Evolutionary conservation across 352 stramenopile species (phyloP).

Genomic region (Blastocystis sp.): DNA sequence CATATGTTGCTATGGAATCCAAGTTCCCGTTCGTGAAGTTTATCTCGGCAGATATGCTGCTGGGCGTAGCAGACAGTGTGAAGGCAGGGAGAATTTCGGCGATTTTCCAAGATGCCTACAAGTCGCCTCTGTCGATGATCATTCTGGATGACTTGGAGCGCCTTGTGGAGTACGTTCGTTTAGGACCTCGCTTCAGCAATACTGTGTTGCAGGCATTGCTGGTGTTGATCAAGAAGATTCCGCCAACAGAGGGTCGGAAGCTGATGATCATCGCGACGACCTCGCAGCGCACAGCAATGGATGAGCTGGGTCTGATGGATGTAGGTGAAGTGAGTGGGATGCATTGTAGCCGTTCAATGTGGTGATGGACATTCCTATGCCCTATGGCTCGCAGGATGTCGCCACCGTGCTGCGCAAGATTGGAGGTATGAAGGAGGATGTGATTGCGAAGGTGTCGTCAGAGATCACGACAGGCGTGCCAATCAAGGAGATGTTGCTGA

Average conservation of each 20-base stretch:
- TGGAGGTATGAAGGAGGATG: slow-evolving; percentile 45
- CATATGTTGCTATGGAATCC: slow-evolving; percentile 86
- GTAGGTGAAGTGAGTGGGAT: not conserved
- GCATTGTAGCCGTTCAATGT: slow-evolving; percentile 51
- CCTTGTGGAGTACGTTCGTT: slow-evolving; percentile 89
- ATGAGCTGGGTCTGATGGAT: slow-evolving; percentile 58
- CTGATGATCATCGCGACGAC: slow-evolving; percentile 65
- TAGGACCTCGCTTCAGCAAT: slow-evolving; percentile 95
- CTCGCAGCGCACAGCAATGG: slow-evolving; percentile 65
- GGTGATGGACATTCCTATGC: slow-evolving; percentile 49
- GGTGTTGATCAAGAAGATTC: slow-evolving; percentile 93
- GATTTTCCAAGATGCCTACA: slow-evolving; percentile 91
- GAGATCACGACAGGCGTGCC: slow-evolving; percentile 49
- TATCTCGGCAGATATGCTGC: slow-evolving; percentile 92
- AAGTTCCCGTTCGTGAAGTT: slow-evolving; percentile 94
- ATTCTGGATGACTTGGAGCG: slow-evolving; percentile 99
- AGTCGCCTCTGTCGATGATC: slow-evolving; percentile 92
- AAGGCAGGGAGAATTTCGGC: slow-evolving; percentile 70
- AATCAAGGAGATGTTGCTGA: slow-evolving; percentile 54
- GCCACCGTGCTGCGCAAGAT: slow-evolving; percentile 22
- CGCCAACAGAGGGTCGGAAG: slow-evolving; percentile 81
- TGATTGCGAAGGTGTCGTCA: slow-evolving; percentile 30
- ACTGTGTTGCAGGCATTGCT: slow-evolving; percentile 93
- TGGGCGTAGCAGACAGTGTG: slow-evolving; percentile 83
- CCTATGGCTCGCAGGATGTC: slow-evolving; percentile 28